Evolutionary conservation across 208 protist genomes (phyloP), one percentile per base, ranked within the genome.

Genomic region (Leishmania mexicana): DNA sequence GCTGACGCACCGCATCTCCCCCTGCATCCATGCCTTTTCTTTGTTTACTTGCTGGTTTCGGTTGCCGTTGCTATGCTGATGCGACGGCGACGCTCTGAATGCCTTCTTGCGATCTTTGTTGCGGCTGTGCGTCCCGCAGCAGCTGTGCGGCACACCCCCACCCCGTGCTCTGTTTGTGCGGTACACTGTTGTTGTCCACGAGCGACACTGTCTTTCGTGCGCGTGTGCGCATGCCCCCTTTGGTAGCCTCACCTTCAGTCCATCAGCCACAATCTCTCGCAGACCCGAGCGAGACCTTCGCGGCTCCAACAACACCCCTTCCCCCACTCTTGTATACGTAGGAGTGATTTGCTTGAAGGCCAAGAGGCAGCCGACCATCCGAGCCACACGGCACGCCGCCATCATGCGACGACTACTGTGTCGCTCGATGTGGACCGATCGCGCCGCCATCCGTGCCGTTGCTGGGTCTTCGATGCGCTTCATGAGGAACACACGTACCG

Each of bases 331-430:
- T 31, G 70, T 53, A 21, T 53, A 54, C 3, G 70, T 31, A n/a
- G 28, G 70, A 74, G 70, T 51, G 8, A 74, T 53, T 74, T 21
- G 42, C 24, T 74, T 6, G 40, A 72, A 31, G 3, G 28, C 42
- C 6, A 74, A 13, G 45, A 53, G 70, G 4, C 47, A 21, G 24
- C 5, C 13, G 6, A 74, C 42, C 17, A 38, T 53, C 45, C 38
- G n/a, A 38, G 70, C 40, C 42, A 74, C 21, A 53, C 45, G 70
- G 10, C 4, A 35, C 45, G 45, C 28, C 28, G 24, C 28, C 13
- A 54, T 53, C 11, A 86, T 85, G 83, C 83, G 78, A n/a, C 83
- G 83, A 21, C 53, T 85, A 1, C 28, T 82, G 35, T 7, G 47
- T 17, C 54, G 64, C 21, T 76, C 49, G n/a, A 13, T 28, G 53